These are phyloP conservation scores for Apiospora phragmitis DNA, from an alignment of 2,329 filamentous ascomycete genomes.

Conservation along the genomic window DNA sequence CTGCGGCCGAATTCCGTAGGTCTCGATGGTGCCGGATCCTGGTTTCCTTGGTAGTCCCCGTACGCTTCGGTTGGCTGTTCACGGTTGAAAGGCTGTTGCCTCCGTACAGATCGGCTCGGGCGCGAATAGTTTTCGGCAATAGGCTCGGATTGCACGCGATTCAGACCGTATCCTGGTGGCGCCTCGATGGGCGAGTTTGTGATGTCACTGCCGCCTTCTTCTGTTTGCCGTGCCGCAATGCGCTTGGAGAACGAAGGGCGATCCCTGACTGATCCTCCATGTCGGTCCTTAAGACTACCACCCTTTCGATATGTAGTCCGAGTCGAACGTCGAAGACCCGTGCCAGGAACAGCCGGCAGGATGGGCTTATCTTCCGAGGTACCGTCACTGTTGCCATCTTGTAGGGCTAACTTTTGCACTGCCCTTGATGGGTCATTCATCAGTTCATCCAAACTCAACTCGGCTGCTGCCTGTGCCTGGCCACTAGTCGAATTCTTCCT, in stretches of 20 bases:
- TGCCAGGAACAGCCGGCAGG: conserved; percentile 73
- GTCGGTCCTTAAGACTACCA: conserved; percentile 85
- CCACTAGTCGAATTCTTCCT: conserved; percentile 66
- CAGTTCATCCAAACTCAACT: conserved; percentile 76
- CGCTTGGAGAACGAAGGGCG: conserved; percentile 71
- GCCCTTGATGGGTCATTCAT: conserved; percentile 76
- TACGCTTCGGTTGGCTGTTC: conserved; percentile 39
- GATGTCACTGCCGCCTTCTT: conserved; percentile 47
- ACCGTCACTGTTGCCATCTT: conserved; percentile 43
- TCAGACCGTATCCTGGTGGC: conserved; percentile 52
- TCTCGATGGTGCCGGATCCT: conserved; percentile 20
- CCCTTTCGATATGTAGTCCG: conserved; percentile 85
- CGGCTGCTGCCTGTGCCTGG: conserved; percentile 52
- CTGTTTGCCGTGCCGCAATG: conserved; percentile 60
- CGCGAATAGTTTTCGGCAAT: conserved; percentile 63
- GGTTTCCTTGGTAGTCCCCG: conserved; percentile 42
- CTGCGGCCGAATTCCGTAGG: conserved; percentile 22
- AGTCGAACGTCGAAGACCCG: conserved; percentile 84
- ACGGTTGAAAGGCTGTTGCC: conserved; percentile 50
- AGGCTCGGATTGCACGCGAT: conserved; percentile 71
- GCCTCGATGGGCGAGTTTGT: conserved; percentile 43
- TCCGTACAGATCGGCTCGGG: conserved; percentile 49
- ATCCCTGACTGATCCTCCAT: conserved; percentile 71
- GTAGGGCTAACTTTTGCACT: conserved; percentile 68
- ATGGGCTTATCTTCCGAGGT: conserved; percentile 78